These are phyloP conservation scores for Psophocarpus tetragonolobus DNA, from an alignment of 306 rosid species.

Conservation along the genomic window DNA sequence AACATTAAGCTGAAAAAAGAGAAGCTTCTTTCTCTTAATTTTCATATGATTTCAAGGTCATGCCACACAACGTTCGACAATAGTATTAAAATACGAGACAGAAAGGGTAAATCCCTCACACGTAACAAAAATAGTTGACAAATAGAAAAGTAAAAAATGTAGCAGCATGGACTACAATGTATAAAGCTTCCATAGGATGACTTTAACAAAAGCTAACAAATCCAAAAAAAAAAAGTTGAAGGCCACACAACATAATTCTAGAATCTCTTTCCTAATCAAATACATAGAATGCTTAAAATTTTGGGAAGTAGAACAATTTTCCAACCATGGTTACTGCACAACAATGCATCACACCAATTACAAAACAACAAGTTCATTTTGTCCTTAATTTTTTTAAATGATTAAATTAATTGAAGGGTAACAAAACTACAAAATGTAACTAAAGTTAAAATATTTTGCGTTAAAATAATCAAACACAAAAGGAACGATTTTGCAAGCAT, in stretches of 20 bases:
- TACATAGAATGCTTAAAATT: background rate
- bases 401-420: background rate
- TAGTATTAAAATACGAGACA: background rate
- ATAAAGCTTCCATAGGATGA: constrained; percentile 33
- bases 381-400: background rate
- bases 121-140: constrained; percentile 25
- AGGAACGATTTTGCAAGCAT: background rate
- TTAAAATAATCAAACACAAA: background rate
- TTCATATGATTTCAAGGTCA: constrained; percentile 6
- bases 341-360: constrained; percentile 31
- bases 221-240: constrained; percentile 37
- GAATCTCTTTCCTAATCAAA: background rate
- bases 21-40: background rate
- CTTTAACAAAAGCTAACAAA: constrained; percentile 30
- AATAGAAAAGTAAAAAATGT: constrained; percentile 25
- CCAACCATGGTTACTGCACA: background rate
- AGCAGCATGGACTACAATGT: constrained; percentile 23
- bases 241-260: constrained; percentile 35
- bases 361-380: background rate
- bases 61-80: background rate
- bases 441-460: background rate
- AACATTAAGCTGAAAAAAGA: background rate
- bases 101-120: constrained; percentile 8
- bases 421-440: background rate
- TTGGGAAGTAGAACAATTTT: constrained; percentile 10